These are phyloP conservation scores for Candida odintsovae DNA, from an alignment of 805 yeast genomes.

Conservation along the genomic window DNA sequence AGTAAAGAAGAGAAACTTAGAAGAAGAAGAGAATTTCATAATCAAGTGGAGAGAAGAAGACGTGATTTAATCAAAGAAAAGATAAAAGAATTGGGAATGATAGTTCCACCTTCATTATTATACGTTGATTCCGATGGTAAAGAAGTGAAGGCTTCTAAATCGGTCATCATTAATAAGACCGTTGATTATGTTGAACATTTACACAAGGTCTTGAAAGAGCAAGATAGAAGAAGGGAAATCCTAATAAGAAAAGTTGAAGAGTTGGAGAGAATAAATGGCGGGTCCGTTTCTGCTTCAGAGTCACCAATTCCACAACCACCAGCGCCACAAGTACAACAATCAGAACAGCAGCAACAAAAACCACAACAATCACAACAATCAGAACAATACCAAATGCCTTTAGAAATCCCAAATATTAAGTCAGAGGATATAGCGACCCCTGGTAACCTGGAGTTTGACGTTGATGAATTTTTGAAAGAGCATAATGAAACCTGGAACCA, in stretches of 20 bases:
- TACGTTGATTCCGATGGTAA: conserved; percentile 37
- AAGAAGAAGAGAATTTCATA: conserved; percentile 83
- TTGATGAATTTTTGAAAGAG: conserved; percentile 20
- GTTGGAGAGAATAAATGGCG: conserved; percentile 23
- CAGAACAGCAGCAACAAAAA: background rate
- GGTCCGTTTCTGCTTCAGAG: conserved; percentile 2
- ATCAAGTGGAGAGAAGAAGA: conserved; percentile 89
- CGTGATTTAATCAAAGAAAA: conserved; percentile 87
- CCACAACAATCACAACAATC: background rate
- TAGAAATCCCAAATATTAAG: conserved; percentile 5
- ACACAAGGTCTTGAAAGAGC: conserved; percentile 52
- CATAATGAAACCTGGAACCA: conserved; percentile 15
- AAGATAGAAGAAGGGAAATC: conserved; percentile 40
- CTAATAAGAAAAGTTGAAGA: conserved; percentile 35
- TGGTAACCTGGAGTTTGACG: conserved; percentile 16
- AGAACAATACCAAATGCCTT: background rate
- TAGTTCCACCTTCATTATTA: conserved; percentile 73
- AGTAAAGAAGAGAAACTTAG: conserved; percentile 66
- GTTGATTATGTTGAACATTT: conserved; percentile 75
- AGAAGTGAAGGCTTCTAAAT: conserved; percentile 79
- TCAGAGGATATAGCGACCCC: conserved; percentile 13
- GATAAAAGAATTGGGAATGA: conserved; percentile 73
- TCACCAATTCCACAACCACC: conserved; percentile 1
- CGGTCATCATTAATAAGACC: conserved; percentile 67
- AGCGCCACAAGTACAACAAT: background rate